Evolutionary conservation across 805 yeast species (phyloP), one percentile per base, ranked within the genome.

Genomic region (Spathaspora boniae): DNA sequence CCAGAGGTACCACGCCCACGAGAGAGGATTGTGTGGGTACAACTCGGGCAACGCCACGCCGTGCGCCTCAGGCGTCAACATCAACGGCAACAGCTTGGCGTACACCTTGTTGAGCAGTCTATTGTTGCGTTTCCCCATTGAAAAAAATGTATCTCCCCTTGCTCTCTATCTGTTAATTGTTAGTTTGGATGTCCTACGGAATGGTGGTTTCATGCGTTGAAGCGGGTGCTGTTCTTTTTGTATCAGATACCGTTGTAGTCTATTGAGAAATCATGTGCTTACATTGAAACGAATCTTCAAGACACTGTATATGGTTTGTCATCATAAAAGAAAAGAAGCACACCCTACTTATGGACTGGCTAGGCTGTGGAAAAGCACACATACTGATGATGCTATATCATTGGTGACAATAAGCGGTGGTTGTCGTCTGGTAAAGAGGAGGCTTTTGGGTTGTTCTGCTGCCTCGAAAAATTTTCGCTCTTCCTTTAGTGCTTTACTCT

Each of bases 161-260:
- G n/a, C 5, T 17, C 7, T 5, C 6, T 4, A 26, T 32, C 32
- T 21, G 15, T 31, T n/a, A n/a, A n/a, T n/a, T 11, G 23, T 31
- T 31, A 28, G 40, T 16, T 22, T 15, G 16, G 15, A 20, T n/a
- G 9, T 22, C 15, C 12, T 15, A 26, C 16, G 18, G 21, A 26
- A 21, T 26, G 22, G 14, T 19, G 16, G 16, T 17, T 24, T 21
- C 22, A 24, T 11, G 15, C 18, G 24, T 27, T 14, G 17, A 30
- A 30, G 3, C 16, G 9, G 33, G 14, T 14, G 11, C 8, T 9
- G 6, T 32, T 20, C 4, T n/a, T 7, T 12, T 20, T 22, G 26
- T 48, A 29, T 83, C 95, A 86, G 95, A 86, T 86, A 86, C 95
- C 95, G 95, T 86, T 86, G 94, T 86, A 86, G 95, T 86, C 95